phyloP scores from a whole-genome alignment of 1,284 basidiomycete species.

The Ceratobasidium theobromae region DNA sequence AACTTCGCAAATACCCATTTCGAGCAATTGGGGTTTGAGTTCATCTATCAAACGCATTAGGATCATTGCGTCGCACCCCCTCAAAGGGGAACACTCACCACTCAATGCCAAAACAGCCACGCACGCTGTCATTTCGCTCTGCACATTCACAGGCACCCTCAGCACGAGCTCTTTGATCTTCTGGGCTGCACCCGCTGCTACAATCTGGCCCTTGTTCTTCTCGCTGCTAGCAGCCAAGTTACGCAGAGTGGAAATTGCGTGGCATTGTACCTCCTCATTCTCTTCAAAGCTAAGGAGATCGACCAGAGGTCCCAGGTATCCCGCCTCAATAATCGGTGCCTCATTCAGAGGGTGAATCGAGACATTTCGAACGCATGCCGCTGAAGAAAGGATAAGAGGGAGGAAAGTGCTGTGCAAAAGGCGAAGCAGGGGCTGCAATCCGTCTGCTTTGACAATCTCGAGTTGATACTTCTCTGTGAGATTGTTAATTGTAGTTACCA shows the following conservation, averaged over 20 bases:
- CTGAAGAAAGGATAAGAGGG: conserved; percentile 97
- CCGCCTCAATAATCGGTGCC: conserved; percentile 98
- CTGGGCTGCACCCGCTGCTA: conserved; percentile 97
- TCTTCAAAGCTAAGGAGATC: conserved; percentile 97
- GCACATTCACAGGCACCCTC: conserved; percentile 93
- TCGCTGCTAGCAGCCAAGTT: conserved; percentile 97
- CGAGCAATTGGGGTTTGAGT: conserved; percentile 89
- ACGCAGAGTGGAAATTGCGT: conserved; percentile 97
- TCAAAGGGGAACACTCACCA: conserved; percentile 54
- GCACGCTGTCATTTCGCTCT: conserved; percentile 99
- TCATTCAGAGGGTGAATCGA: conserved; percentile 99
- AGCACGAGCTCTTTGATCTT: conserved; percentile 97
- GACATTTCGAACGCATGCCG: conserved; percentile 98
- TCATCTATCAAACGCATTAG: conserved; percentile 62
- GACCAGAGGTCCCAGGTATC: conserved; percentile 95
- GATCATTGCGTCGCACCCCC: not conserved
- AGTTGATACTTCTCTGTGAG: conserved; percentile 93
- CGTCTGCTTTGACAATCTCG: conserved; percentile 97
- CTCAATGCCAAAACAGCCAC: conserved; percentile 92
- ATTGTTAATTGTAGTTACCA: not conserved
- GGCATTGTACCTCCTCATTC: conserved; percentile 99
- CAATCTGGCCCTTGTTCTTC: conserved; percentile 98
- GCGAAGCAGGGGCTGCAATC: conserved; percentile 88
- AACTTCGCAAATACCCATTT: conserved; percentile 98
- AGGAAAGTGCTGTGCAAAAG: conserved; percentile 96